Base-by-base conservation (phyloP, 306 rosid species). In the Quercus rubra region DNA sequence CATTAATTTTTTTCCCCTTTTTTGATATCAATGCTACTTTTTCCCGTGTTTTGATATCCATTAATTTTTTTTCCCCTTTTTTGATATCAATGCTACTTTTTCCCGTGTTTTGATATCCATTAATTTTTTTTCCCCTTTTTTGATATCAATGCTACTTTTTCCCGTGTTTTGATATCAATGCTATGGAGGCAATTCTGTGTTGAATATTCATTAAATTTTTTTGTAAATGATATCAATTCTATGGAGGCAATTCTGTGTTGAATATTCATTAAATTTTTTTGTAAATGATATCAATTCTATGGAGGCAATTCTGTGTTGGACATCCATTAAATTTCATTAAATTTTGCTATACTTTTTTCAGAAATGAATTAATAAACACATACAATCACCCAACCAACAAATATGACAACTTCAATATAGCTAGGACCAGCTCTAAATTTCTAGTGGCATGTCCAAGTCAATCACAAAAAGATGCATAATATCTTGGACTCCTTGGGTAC, bases 401-500 rank as follows among this genome's bases (percentile, higher is more conserved):
- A 62, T 25, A 62, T 46, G 57, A 23, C n/a, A 8, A 30, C 41
- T 49, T 19, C 6, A 15, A 67, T 19, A 20, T 15, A 8, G 77
- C 19, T 19, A 5, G 77, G 63, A 5, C 46, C 68, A 35, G 21
- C 31, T 12, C 21, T 4, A 74, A 55, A 56, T 57, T 61, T 33
- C 68, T 4, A 35, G 4, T 55, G 68, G 3, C 7, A 33, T 20
- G 21, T 57, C 79, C 74, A 27, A 27, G 75, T 67, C 74, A 77
- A 71, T 77, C 77, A 74, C 56, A 55, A 78, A 58, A 30, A 19
- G 55, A 66, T 70, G 57, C 55, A 52, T 17, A 23, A 62, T 41
- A 15, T 41, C 85, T 80, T 78, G 76, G 81, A 46, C 78, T 51
- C 33, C 75, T 72, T 78, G 57, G 59, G 77, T 71, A 56, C 70